Conservation (phyloP, 83 land plant species). For the Picea engelmannii region DNA sequence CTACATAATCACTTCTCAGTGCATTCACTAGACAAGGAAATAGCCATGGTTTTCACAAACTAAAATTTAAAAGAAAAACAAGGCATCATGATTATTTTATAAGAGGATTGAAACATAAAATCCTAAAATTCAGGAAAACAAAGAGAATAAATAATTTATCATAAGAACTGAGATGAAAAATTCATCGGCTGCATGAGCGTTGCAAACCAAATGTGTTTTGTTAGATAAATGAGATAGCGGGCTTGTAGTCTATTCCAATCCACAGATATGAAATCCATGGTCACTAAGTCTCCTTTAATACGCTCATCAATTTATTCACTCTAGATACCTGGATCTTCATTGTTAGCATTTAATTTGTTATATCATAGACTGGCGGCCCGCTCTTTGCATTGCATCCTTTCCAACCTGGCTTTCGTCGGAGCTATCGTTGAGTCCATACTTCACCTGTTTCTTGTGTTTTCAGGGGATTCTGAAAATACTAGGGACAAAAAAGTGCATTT, state of each 20-base stretch:
- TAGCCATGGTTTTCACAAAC: no score
- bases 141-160: no score
- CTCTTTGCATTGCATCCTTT: not conserved
- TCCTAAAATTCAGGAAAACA: no score
- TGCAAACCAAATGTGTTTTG: conserved; percentile 64
- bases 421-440: conserved; percentile 60
- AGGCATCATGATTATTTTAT: no score
- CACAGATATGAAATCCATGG: conserved; percentile 43
- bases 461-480: not conserved
- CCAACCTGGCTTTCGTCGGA: conserved; percentile 26
- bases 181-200: conserved; percentile 72
- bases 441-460: conserved; percentile 22
- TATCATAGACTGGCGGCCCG: not conserved
- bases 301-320: conserved; percentile 30
- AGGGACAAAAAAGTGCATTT: no score
- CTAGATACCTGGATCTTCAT: conserved; percentile 23
- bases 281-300: conserved; percentile 44
- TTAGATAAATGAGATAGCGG: conserved; percentile 49
- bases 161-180: conserved; percentile 19
- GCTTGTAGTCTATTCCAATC: conserved; percentile 69
- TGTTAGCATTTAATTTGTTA: conserved; percentile 11
- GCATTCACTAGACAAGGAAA: no score
- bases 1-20: no score
- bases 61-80: no score
- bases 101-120: no score